Base-by-base conservation (phyloP, 2,329 filamentous ascomycete genomes). In the Fusarium torulosum region DNA sequence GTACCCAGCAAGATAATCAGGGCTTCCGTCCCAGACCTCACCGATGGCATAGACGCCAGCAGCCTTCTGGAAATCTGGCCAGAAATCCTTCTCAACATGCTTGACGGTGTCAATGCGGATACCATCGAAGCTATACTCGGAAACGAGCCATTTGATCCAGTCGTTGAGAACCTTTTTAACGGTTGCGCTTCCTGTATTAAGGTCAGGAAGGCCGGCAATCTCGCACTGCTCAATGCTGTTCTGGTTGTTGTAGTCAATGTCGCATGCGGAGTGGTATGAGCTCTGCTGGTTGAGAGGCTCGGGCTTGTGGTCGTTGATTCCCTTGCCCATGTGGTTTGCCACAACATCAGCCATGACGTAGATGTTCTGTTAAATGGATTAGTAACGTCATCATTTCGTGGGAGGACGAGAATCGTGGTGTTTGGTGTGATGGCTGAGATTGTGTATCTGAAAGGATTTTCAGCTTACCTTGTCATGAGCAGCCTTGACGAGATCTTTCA, bases 261-360 rank as follows among this genome's bases (percentile, higher is more conserved):
- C 43, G 15, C 66, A 69, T 0, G 42, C 14, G 0, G 46, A 21
- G 17, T 69, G 66, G 31, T 69, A 69, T 2, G 66, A 69, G 17
- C 55, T 66, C 19, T 81, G 60, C 27, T 84, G 77, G 74, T 90
- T 84, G 45, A 85, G 78, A 1, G 81, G 82, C 7, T 75, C 70
- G 7, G 84, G 83, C 9, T 72, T 73, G 66, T 78, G 77, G 56
- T 80, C 75, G 31, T 75, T 55, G 70, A 90, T 87, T 0, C 52
- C 58, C 43, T 85, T 83, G 17, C 78, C 85, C 76, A 86, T 84
- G 72, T 89, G 85, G 72, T 89, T 89, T 40, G 83, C 81, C 3
- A 89, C 87, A 4, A 89, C 79, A 56, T 89, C 87, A 15, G 87
- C 81, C 87, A 90, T 90, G 35, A 90, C 77, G 62, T 85, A 87